A percentile compares a stretch with the other conserved stretches of the same genome.
These are phyloP conservation scores for Kluyveromyces marxianus DNA, from an alignment of 1,139 yeast genomes.

Conservation along the genomic window DNA sequence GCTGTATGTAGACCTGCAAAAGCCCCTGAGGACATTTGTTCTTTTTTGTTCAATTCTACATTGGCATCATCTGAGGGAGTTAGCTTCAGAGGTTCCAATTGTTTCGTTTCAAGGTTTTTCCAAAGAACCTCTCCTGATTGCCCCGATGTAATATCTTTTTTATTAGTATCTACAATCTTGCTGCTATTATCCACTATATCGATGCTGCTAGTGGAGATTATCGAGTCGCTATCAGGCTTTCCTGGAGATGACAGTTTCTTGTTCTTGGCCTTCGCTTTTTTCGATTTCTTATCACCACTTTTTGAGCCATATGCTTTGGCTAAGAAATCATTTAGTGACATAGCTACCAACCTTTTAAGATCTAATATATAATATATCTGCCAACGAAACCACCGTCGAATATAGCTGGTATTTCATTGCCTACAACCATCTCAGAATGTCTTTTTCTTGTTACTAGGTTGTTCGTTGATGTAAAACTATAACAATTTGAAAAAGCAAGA, in stretches of 20 bases:
- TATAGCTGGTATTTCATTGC: too few species aligned
- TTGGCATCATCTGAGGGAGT: neutral
- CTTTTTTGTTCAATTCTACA: conserved; percentile 5
- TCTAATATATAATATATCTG: neutral
- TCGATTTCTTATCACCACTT: neutral
- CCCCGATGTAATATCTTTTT: conserved; percentile 9
- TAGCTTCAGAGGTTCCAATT: conserved; percentile 8
- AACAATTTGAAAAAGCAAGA: too few species aligned
- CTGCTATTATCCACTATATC: conserved; percentile 1
- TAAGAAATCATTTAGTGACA: conserved; percentile 16
- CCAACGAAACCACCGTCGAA: too few species aligned
- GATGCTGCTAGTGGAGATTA: neutral
- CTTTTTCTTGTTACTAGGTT: too few species aligned
- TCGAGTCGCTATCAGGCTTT: neutral
- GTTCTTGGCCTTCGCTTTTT: neutral
- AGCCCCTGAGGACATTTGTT: conserved; percentile 35
- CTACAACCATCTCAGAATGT: too few species aligned
- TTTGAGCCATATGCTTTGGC: conserved; percentile 16
- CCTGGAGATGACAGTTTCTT: neutral
- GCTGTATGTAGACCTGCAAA: conserved; percentile 42
- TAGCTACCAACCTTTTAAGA: neutral
- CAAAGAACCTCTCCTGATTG: conserved; percentile 11
- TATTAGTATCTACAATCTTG: neutral
- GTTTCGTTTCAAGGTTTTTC: conserved; percentile 21
- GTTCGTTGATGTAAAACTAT: too few species aligned